Base-by-base conservation (phyloP, 306 rosid species). In the Inga laurina region DNA sequence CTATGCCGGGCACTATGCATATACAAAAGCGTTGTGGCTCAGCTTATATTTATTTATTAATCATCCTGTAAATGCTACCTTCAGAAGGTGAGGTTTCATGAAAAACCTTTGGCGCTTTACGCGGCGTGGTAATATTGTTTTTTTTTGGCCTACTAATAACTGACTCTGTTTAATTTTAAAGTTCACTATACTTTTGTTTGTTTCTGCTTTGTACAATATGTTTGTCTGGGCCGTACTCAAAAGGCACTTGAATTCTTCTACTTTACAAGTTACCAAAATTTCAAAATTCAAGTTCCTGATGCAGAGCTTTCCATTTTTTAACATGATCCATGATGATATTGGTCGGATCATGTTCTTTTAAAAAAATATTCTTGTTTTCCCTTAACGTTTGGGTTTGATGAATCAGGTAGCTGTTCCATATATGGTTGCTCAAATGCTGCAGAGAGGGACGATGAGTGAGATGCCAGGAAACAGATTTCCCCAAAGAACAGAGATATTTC, bases 51-150 rank as follows among this genome's bases (percentile, higher is more conserved):
- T 46, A 72, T 12, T 72, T 72, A 72, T 49, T 45, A 72, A 45
- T 72, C 76, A 22, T 45, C 76, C 57, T 44, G 57, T 72, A 45
- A 72, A 72, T 46, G 22, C 76, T 44, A 72, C 76, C 59, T 13
- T 72, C 18, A 2, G 18, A 46, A 72, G 76, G 56, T 72, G 37
- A 44, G 76, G 22, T 44, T 51, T 27, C 59, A 72, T 7, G 10
- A 22, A 30, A 45, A 12, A 72, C 35, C 76, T 45, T 71, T 21
- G 75, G 54, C 41, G 75, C 75, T 41, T 43, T 70, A 70, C 8
- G 21, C 32, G 56, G 35, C 75, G 30, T 57, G 30, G 64, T 57
- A 57, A 68, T 32, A 21, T 39, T 5, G 34, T 32, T 32, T 32
- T 32, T 32, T 65, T 65, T 32, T 0, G 14, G 48, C 24, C 35